These are phyloP conservation scores for Petunia secreta DNA, from an alignment of 257 asterid genomes.

Conservation along the genomic window DNA sequence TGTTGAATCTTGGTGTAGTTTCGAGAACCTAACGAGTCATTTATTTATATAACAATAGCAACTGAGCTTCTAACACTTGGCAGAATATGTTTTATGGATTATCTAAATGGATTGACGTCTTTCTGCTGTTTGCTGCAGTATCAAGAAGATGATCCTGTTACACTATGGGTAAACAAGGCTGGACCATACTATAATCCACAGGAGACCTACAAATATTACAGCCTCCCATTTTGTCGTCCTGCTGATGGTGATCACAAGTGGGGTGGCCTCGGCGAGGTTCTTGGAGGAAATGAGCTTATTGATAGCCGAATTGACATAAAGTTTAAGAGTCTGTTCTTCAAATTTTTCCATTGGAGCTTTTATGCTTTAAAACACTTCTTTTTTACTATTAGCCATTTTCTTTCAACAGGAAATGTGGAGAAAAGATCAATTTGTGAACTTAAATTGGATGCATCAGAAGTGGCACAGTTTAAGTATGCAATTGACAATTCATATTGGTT, in stretches of 20 bases:
- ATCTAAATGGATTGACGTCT: not conserved
- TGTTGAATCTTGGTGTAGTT: no score
- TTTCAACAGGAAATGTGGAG: conserved; percentile 55
- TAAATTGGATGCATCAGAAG: conserved; percentile 60
- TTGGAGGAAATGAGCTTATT: conserved; percentile 69
- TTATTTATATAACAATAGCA: not conserved
- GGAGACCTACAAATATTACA: conserved; percentile 76
- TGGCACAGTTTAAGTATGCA: conserved; percentile 65
- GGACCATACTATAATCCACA: conserved; percentile 78
- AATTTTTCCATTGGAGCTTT: conserved; percentile 9
- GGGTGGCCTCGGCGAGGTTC: conserved; percentile 77
- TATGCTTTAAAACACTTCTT: not conserved
- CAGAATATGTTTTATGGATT: conserved; percentile 3
- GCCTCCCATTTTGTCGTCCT: conserved; percentile 70
- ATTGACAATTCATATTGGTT: conserved; percentile 66
- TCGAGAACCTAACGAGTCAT: not conserved
- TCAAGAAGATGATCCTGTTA: conserved; percentile 56
- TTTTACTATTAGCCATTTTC: conserved; percentile 3
- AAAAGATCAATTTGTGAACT: conserved; percentile 57
- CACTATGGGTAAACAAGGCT: conserved; percentile 73
- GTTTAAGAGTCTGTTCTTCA: conserved; percentile 51
- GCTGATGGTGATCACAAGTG: conserved; percentile 54
- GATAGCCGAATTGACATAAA: conserved; percentile 75
- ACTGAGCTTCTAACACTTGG: not conserved
- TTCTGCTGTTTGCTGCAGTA: conserved; percentile 50